phyloP scores from a whole-genome alignment of 2,329 filamentous ascomycete genomes.

The Tolypocladium album region DNA sequence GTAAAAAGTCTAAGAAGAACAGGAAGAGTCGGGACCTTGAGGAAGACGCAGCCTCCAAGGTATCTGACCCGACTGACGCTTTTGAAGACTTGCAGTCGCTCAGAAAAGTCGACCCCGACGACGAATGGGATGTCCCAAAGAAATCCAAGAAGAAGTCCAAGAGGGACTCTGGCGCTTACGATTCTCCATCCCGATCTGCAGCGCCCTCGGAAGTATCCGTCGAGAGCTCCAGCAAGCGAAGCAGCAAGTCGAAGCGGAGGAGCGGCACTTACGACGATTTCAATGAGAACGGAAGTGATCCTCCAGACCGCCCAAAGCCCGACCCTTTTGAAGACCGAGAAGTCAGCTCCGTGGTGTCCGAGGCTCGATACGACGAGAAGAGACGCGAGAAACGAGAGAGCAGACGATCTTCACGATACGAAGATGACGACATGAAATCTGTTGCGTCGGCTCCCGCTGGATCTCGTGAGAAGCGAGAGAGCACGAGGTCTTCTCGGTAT shows the following conservation, averaged over 20 bases:
- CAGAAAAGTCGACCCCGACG: conserved; percentile 11
- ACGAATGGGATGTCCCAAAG: conserved; percentile 24
- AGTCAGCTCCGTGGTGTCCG: conserved; percentile 38
- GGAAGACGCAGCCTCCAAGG: conserved; percentile 12
- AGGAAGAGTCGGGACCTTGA: conserved; percentile 17
- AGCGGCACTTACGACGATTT: conserved; percentile 24
- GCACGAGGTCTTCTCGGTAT: conserved; percentile 17
- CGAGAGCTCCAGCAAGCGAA: conserved; percentile 25
- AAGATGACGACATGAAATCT: conserved; percentile 37
- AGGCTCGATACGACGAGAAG: conserved; percentile 22
- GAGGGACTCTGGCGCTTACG: conserved; percentile 17
- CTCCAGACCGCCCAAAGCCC: conserved; percentile 23
- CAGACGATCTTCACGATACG: conserved; percentile 10
- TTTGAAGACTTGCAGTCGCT: conserved; percentile 14
- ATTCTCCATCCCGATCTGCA: conserved; percentile 20
- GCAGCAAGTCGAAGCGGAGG: conserved; percentile 27
- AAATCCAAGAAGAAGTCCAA: conserved; percentile 25
- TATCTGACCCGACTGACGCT: conserved; percentile 18
- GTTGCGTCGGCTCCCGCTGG: conserved; percentile 12
- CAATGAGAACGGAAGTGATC: conserved; percentile 22
- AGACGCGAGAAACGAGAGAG: conserved; percentile 20
- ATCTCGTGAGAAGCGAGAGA: conserved; percentile 4
- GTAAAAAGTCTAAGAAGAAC: conserved; percentile 17
- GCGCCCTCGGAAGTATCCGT: conserved; percentile 26
- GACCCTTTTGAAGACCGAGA: conserved; percentile 35